phyloP scores from a whole-genome alignment of 2,329 filamentous ascomycete genomes.

The Epicoccum sorghinum region DNA sequence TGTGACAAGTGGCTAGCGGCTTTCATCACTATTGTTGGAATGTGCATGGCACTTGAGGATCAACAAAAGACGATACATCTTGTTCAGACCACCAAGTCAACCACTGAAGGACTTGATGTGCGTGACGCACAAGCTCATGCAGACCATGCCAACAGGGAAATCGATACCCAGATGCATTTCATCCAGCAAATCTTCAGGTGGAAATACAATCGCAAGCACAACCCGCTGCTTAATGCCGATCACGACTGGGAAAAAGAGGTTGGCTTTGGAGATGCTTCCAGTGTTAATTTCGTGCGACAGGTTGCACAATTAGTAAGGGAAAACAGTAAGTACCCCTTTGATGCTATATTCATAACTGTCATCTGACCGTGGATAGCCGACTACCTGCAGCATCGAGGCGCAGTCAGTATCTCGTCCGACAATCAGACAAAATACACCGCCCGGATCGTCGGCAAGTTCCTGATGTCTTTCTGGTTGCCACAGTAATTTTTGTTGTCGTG shows the following conservation, averaged over 20 bases:
- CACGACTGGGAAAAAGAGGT: conserved; percentile 48
- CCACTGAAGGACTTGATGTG: conserved; percentile 35
- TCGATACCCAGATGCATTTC: conserved; percentile 54
- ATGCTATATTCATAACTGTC: not conserved
- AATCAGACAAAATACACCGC: conserved; percentile 52
- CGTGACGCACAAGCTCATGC: conserved; percentile 43
- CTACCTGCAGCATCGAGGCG: conserved; percentile 46
- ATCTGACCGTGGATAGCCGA: conserved; percentile 40
- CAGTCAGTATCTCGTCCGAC: conserved; percentile 45
- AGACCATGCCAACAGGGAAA: conserved; percentile 49
- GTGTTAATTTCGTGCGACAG: conserved; percentile 45
- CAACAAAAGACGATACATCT: conserved; percentile 54
- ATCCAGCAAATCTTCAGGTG: conserved; percentile 54
- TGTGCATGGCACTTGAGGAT: conserved; percentile 57
- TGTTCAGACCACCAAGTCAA: conserved; percentile 49
- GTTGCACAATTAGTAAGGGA: conserved; percentile 50
- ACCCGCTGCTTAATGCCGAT: conserved; percentile 47
- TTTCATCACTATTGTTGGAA: conserved; percentile 54
- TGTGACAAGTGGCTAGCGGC: conserved; percentile 54
- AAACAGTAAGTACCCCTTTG: conserved; percentile 46
- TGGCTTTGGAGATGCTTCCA: conserved; percentile 42
- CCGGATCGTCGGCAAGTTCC: conserved; percentile 51
- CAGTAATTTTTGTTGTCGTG: conserved; percentile 6
- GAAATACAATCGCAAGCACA: conserved; percentile 55
- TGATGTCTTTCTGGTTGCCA: conserved; percentile 47